Evolutionary conservation across 768 basidiomycete genomes (phyloP).

Genomic region (Hydnomerulius pinastri): DNA sequence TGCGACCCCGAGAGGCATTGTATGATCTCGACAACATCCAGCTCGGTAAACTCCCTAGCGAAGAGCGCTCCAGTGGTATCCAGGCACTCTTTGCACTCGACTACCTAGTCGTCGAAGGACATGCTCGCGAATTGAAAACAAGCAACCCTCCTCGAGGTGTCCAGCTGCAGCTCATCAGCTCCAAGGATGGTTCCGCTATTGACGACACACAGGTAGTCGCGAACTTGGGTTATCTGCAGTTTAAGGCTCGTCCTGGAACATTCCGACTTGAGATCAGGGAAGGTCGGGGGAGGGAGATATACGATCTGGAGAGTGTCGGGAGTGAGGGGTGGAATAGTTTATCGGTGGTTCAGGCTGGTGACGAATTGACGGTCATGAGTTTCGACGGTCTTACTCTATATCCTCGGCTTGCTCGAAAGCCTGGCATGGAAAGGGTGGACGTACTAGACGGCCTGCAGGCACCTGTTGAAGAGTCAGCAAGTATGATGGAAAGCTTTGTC

Average conservation of each 20-base stretch:
- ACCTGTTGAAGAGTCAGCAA: conserved; percentile 33
- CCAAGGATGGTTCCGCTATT: conserved; percentile 43
- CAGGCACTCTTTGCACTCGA: conserved; percentile 87
- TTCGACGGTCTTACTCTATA: conserved; percentile 91
- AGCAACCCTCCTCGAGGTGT: conserved; percentile 83
- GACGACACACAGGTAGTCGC: conserved; percentile 93
- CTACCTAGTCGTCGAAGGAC: conserved; percentile 91
- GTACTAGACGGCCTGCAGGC: conserved; percentile 58
- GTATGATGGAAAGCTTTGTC: conserved; percentile 49
- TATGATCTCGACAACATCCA: conserved; percentile 98
- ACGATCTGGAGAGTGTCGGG: conserved; percentile 80
- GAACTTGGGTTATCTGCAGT: conserved; percentile 95
- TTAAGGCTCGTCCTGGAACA: conserved; percentile 90
- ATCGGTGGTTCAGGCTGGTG: conserved; percentile 64
- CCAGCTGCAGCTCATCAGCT: conserved; percentile 76
- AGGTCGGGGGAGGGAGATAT: conserved; percentile 81
- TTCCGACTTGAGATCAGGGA: conserved; percentile 81
- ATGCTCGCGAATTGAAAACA: conserved; percentile 73
- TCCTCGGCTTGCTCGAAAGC: conserved; percentile 67
- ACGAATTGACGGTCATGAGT: conserved; percentile 78
- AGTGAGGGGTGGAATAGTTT: conserved; percentile 88
- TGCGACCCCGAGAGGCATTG: conserved; percentile 81
- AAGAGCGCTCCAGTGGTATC: conserved; percentile 54
- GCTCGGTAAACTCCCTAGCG: conserved; percentile 60
- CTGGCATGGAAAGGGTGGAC: conserved; percentile 82